A percentile compares a stretch with the other conserved stretches of the same genome.
These are phyloP conservation scores for Chaetomiaceae sp. DNA, from an alignment of 2,329 filamentous ascomycete species.

Conservation along the genomic window DNA sequence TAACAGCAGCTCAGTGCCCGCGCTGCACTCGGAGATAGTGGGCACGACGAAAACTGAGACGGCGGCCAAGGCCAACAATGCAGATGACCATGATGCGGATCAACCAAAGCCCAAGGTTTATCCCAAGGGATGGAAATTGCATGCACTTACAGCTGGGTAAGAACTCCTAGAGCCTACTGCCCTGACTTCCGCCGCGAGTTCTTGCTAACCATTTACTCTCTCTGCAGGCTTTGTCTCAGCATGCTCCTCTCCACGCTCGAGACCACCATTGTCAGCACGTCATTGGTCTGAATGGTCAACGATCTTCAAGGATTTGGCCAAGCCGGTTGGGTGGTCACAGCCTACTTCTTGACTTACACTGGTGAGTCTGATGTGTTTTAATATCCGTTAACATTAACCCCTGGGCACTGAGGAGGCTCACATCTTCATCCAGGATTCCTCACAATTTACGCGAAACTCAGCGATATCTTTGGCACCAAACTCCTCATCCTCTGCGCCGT, in stretches of 20 bases:
- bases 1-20: neutral
- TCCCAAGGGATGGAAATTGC: slow-evolving; percentile 13
- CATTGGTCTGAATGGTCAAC: slow-evolving; percentile 43
- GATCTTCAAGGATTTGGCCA: slow-evolving; percentile 35
- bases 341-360: slow-evolving; percentile 47
- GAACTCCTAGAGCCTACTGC: neutral
- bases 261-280: slow-evolving; percentile 48
- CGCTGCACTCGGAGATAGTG: neutral
- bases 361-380: slow-evolving; percentile 30
- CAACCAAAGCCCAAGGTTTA: slow-evolving; percentile 1
- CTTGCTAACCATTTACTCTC: neutral
- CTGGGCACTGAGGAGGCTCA: no score
- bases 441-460: slow-evolving; percentile 41
- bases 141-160: slow-evolving; percentile 13
- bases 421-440: slow-evolving; percentile 32
- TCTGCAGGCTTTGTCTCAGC: slow-evolving; percentile 12
- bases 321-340: slow-evolving; percentile 44
- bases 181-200: neutral
- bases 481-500: slow-evolving; percentile 33
- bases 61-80: no score
- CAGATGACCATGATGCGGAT: neutral
- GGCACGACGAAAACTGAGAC: neutral
- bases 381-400: no score
- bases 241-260: slow-evolving; percentile 45
- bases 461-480: slow-evolving; percentile 43